Evolutionary conservation across 139 green algal genomes (phyloP).

Genomic region (Picochlorum costavermella): DNA sequence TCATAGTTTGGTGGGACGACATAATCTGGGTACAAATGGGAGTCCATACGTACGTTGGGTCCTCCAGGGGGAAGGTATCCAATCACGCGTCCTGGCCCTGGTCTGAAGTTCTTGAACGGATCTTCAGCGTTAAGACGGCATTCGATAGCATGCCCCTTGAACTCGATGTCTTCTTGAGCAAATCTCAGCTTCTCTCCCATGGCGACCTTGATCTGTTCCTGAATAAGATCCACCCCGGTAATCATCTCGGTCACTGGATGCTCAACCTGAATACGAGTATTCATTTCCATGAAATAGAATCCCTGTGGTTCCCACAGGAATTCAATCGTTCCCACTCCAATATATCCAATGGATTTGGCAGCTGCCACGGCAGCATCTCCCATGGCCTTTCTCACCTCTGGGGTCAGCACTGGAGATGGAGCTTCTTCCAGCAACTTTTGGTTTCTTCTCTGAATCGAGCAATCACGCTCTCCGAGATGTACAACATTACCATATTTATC

Average conservation of each 20-base stretch:
- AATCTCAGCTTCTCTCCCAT: constrained; percentile 65
- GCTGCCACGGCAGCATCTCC: constrained; percentile 75
- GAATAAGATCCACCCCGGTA: constrained; percentile 85
- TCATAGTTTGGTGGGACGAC: constrained; percentile 93
- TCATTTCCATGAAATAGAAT: constrained; percentile 99
- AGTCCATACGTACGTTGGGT: constrained; percentile 92
- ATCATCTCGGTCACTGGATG: constrained; percentile 95
- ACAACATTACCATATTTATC: constrained; percentile 94
- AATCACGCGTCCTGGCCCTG: constrained; percentile 62
- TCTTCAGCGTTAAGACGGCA: constrained; percentile 93
- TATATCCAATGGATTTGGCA: constrained; percentile 74
- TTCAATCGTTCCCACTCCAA: constrained; percentile 84
- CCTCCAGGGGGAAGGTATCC: constrained; percentile 86
- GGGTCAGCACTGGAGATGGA: constrained; percentile 75
- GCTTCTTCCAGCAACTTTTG: constrained; percentile 98
- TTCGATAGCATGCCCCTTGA: constrained; percentile 89
- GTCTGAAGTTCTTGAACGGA: constrained; percentile 83
- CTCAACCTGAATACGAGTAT: constrained; percentile 94
- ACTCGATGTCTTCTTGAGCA: constrained; percentile 77
- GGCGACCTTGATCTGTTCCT: constrained; percentile 85
- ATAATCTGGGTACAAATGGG: constrained; percentile 92
- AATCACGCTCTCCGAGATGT: constrained; percentile 93
- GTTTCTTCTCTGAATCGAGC: constrained; percentile 93
- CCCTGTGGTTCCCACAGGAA: constrained; percentile 89
- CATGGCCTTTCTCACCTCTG: constrained; percentile 83